Evolutionary conservation across 805 yeast genomes (phyloP).

Genomic region (Monosporozyma unispora): DNA sequence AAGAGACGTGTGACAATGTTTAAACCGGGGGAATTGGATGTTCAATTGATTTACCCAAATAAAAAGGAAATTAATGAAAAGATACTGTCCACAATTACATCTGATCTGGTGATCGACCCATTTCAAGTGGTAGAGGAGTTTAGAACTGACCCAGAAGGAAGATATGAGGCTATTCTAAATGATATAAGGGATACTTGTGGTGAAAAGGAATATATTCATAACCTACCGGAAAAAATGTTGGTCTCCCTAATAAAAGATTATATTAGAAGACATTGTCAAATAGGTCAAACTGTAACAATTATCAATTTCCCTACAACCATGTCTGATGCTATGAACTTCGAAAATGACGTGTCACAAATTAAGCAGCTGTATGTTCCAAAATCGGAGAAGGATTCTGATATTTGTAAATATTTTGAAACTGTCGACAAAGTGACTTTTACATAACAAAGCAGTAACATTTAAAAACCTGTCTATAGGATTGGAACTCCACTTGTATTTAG

Average conservation of each 20-base stretch:
- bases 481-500: background rate
- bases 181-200: slow-evolving; percentile 30
- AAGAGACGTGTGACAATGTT: slow-evolving; percentile 41
- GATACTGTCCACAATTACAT: background rate
- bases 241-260: slow-evolving; percentile 28
- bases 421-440: slow-evolving; percentile 41
- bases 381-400: slow-evolving; percentile 32
- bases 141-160: slow-evolving; percentile 35
- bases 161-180: slow-evolving; percentile 45
- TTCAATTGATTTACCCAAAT: slow-evolving; percentile 17
- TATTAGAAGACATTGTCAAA: slow-evolving; percentile 21
- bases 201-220: slow-evolving; percentile 18
- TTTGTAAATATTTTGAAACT: slow-evolving; percentile 56
- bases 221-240: slow-evolving; percentile 31
- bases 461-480: background rate
- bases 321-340: slow-evolving; percentile 63
- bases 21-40: slow-evolving; percentile 33
- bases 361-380: slow-evolving; percentile 30
- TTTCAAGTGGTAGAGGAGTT: slow-evolving; percentile 39
- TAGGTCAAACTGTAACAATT: slow-evolving; percentile 40
- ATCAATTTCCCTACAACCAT: slow-evolving; percentile 53
- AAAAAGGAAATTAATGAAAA: background rate
- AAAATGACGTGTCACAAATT: slow-evolving; percentile 52
- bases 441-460: background rate
- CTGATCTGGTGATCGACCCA: slow-evolving; percentile 40